Percentiles rank a stretch among this genome's conserved stretches.
Conservation (phyloP, 345 rosid species). For the Citrus sinensis region DNA sequence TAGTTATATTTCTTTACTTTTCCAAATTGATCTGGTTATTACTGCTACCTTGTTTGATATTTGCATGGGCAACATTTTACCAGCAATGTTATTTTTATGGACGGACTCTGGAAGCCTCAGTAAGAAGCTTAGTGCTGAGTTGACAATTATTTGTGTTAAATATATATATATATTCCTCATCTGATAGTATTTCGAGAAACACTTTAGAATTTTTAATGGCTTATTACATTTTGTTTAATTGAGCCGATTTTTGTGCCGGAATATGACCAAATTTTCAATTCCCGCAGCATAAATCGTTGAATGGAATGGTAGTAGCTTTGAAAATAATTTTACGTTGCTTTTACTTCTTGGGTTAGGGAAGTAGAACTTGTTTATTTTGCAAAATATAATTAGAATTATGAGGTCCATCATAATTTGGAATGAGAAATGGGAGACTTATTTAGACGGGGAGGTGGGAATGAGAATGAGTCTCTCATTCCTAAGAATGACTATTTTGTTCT, state of each 20-base stretch:
- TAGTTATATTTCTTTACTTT: background rate
- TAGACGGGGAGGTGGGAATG: too few species aligned
- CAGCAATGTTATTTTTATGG: constrained; percentile 5
- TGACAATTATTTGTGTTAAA: background rate
- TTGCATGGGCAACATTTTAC: constrained; percentile 18
- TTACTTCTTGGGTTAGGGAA: too few species aligned
- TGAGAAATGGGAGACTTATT: too few species aligned
- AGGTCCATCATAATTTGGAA: too few species aligned
- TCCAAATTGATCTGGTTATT: background rate
- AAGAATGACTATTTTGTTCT: too few species aligned
- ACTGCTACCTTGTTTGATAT: constrained; percentile 6
- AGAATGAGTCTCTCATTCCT: too few species aligned
- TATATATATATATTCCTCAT: too few species aligned
- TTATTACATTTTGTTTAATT: background rate
- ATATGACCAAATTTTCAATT: background rate
- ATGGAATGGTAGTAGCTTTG: background rate
- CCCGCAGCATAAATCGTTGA: background rate
- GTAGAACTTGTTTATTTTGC: too few species aligned
- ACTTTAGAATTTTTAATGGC: background rate
- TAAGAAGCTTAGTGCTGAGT: constrained; percentile 9
- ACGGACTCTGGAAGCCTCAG: constrained; percentile 1
- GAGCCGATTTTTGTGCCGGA: background rate
- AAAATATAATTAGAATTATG: too few species aligned
- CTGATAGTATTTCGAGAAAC: background rate
- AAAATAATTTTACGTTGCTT: too few species aligned